These are phyloP conservation scores for Saccharomyces jurei DNA, from an alignment of 805 yeast species.

Conservation along the genomic window DNA sequence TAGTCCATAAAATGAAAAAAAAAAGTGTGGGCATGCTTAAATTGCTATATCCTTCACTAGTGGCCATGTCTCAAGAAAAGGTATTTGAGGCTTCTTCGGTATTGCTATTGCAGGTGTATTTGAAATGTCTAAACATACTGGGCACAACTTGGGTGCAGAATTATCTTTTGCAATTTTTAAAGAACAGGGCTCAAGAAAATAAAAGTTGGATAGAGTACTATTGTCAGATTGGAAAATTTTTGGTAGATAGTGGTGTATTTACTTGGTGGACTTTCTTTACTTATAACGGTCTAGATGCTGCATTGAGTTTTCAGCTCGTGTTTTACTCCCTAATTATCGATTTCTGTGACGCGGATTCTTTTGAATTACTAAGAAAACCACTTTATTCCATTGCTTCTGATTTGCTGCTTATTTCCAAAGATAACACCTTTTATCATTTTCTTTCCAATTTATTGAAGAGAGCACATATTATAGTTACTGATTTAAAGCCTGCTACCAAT, in stretches of 20 bases:
- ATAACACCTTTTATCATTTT: constrained; percentile 8
- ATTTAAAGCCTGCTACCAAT: neutral
- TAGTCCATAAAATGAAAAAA: neutral
- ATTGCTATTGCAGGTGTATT: constrained; percentile 6
- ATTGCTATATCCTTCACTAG: neutral
- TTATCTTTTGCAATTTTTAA: constrained; percentile 16
- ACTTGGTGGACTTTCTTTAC: constrained; percentile 29
- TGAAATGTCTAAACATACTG: constrained; percentile 5
- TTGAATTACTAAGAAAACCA: constrained; percentile 12
- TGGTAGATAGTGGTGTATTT: constrained; percentile 13
- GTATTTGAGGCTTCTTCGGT: neutral
- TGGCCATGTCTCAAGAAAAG: constrained; percentile 4
- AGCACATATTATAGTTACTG: constrained; percentile 8
- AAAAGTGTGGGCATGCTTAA: neutral
- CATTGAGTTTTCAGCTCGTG: constrained; percentile 7
- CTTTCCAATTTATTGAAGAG: constrained; percentile 13
- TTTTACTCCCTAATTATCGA: constrained; percentile 15
- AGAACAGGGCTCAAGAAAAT: constrained; percentile 9
- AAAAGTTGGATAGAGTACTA: constrained; percentile 18
- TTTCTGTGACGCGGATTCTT: constrained; percentile 20
- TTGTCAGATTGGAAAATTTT: constrained; percentile 18
- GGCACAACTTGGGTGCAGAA: constrained; percentile 20
- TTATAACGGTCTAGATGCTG: constrained; percentile 16
- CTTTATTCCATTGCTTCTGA: constrained; percentile 14
- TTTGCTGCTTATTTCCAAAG: constrained; percentile 6